Conservation (phyloP, 257 asterid species). For the Avicennia marina region DNA sequence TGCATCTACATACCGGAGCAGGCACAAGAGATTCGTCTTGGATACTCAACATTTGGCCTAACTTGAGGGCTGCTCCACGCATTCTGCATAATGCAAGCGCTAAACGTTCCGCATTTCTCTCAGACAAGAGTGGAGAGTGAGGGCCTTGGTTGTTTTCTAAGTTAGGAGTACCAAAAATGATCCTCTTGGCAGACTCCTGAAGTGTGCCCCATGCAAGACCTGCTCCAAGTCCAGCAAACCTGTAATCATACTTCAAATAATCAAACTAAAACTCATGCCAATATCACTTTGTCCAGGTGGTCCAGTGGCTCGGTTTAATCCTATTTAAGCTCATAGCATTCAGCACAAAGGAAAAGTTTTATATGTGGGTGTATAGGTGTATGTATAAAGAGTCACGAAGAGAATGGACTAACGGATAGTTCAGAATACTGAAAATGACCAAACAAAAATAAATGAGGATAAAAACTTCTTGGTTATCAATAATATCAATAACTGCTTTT, state of each 20-base stretch:
- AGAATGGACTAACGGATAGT: too few species aligned
- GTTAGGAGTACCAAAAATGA: constrained; percentile 62
- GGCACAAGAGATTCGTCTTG: constrained; percentile 94
- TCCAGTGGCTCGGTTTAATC: not conserved
- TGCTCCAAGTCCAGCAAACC: constrained; percentile 97
- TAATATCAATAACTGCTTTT: not conserved
- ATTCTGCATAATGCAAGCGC: constrained; percentile 98
- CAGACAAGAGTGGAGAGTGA: constrained; percentile 72
- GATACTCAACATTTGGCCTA: constrained; percentile 97
- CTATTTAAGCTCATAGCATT: too few species aligned
- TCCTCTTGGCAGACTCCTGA: constrained; percentile 91
- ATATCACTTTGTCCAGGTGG: constrained; percentile 3
- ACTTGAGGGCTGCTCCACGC: constrained; percentile 98
- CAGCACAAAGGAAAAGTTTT: too few species aligned
- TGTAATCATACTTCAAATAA: constrained; percentile 25
- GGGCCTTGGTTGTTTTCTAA: constrained; percentile 37
- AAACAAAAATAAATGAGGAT: too few species aligned
- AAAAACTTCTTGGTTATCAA: too few species aligned
- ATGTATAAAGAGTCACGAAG: too few species aligned
- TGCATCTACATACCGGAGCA: constrained; percentile 63
- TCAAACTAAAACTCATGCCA: constrained; percentile 26
- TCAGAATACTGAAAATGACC: too few species aligned
- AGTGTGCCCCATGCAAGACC: constrained; percentile 98
- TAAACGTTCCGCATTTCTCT: constrained; percentile 89
- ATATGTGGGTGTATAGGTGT: too few species aligned